Evolutionary conservation across 1,139 yeast genomes (phyloP).

Genomic region (Candida frijolesensis): DNA sequence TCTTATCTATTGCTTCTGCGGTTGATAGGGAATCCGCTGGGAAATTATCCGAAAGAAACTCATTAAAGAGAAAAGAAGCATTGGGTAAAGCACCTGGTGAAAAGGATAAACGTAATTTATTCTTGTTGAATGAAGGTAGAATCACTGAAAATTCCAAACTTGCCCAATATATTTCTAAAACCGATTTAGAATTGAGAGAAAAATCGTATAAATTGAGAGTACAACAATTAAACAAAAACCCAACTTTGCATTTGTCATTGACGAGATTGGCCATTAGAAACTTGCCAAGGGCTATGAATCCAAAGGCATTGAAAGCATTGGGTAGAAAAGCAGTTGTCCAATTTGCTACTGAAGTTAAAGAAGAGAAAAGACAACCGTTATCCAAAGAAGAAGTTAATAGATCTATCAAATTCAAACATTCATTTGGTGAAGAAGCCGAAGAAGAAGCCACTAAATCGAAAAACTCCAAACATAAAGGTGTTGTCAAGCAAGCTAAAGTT

Average conservation of each 20-base stretch:
- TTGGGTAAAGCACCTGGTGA: conserved; percentile 81
- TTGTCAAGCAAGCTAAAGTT: conserved; percentile 90
- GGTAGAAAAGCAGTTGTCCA: conserved; percentile 95
- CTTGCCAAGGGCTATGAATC: conserved; percentile 88
- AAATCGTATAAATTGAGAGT: conserved; percentile 85
- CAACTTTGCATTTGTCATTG: conserved; percentile 84
- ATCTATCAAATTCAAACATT: conserved; percentile 66
- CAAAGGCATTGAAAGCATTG: conserved; percentile 83
- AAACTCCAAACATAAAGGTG: conserved; percentile 79
- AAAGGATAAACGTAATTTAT: conserved; percentile 82
- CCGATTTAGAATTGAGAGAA: conserved; percentile 87
- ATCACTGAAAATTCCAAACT: conserved; percentile 79
- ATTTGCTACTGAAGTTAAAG: conserved; percentile 90
- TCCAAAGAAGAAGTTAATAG: conserved; percentile 87
- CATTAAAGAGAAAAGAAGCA: conserved; percentile 69
- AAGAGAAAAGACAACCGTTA: conserved; percentile 75
- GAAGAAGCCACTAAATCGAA: conserved; percentile 51
- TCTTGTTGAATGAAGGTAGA: conserved; percentile 90
- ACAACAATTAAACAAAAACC: conserved; percentile 87
- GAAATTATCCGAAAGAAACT: conserved; percentile 70
- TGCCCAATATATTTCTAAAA: conserved; percentile 64
- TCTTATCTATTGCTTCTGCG: conserved; percentile 78
- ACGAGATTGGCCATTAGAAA: conserved; percentile 94
- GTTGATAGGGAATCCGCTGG: conserved; percentile 89
- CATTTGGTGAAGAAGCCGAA: conserved; percentile 38